Conservation (phyloP, 2,329 filamentous ascomycete genomes). For the Fusarium anthophilum region DNA sequence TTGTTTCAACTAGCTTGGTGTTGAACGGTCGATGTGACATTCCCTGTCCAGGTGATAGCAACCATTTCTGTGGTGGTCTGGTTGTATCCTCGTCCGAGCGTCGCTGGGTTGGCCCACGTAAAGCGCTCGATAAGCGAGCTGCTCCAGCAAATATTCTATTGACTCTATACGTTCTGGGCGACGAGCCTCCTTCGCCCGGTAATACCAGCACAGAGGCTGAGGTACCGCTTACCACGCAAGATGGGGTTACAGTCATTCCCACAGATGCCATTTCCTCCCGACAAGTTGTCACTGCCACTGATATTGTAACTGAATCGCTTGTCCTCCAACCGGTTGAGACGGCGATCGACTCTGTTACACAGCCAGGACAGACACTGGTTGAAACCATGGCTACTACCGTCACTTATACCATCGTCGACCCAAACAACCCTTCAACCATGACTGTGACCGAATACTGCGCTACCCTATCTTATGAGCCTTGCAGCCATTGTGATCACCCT, state of each 20-base stretch:
- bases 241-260: neutral
- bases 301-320: fast-evolving
- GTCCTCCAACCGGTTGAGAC: neutral
- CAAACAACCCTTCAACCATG: neutral
- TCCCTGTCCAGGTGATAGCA: neutral
- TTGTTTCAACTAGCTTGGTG: neutral
- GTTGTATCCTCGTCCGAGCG: neutral
- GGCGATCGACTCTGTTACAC: neutral
- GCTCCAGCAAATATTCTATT: neutral
- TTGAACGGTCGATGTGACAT: neutral
- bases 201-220: neutral
- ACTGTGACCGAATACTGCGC: neutral
- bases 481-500: neutral
- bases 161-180: neutral
- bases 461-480: neutral
- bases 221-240: neutral
- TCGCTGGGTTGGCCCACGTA: neutral
- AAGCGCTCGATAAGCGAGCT: neutral
- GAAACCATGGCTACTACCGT: neutral
- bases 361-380: neutral
- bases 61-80: neutral
- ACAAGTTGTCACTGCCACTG: fast-evolving
- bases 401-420: neutral
- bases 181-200: fast-evolving
- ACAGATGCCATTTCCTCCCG: fast-evolving